Evolutionary conservation across 768 basidiomycete species (phyloP).

Genomic region (Pleurotus ostreatus): DNA sequence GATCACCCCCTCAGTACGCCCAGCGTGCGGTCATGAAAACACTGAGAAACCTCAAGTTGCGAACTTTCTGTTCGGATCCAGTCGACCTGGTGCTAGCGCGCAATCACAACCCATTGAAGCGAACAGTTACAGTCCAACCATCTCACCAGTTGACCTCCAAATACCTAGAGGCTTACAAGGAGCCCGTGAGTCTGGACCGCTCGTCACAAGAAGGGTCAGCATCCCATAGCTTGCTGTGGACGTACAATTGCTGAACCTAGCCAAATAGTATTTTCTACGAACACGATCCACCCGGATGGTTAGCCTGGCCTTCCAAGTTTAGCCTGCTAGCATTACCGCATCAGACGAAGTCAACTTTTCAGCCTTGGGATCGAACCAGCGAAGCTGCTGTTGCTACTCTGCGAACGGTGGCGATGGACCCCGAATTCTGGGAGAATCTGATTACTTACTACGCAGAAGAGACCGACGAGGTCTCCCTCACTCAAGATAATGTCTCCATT

Average conservation of each 20-base stretch:
- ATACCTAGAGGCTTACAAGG: slow-evolving; percentile 53
- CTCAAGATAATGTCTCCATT: slow-evolving; percentile 66
- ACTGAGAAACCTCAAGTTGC: slow-evolving; percentile 75
- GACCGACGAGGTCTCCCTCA: slow-evolving; percentile 60
- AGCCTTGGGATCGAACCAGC: slow-evolving; percentile 56
- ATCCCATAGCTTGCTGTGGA: background rate
- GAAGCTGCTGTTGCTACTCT: slow-evolving; percentile 46
- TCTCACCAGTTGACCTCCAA: slow-evolving; percentile 49
- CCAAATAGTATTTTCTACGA: slow-evolving; percentile 48
- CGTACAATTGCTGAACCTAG: slow-evolving; percentile 6
- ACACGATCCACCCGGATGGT: slow-evolving; percentile 59
- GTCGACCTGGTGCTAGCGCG: slow-evolving; percentile 58
- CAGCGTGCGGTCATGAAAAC: slow-evolving; percentile 76
- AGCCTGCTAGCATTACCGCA: slow-evolving; percentile 46
- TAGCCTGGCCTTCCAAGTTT: slow-evolving; percentile 52
- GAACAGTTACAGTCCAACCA: slow-evolving; percentile 42
- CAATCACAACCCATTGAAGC: slow-evolving; percentile 65
- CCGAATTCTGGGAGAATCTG: slow-evolving; percentile 66
- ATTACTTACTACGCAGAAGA: slow-evolving; percentile 74
- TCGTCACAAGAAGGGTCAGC: slow-evolving; percentile 43
- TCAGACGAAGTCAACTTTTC: slow-evolving; percentile 43
- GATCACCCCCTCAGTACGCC: slow-evolving; percentile 43
- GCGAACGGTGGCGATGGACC: slow-evolving; percentile 38
- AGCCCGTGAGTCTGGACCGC: slow-evolving; percentile 36
- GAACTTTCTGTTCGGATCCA: slow-evolving; percentile 57